Evolutionary conservation across 179 eudicot genomes (phyloP).

Genomic region (Beta lomatogona): DNA sequence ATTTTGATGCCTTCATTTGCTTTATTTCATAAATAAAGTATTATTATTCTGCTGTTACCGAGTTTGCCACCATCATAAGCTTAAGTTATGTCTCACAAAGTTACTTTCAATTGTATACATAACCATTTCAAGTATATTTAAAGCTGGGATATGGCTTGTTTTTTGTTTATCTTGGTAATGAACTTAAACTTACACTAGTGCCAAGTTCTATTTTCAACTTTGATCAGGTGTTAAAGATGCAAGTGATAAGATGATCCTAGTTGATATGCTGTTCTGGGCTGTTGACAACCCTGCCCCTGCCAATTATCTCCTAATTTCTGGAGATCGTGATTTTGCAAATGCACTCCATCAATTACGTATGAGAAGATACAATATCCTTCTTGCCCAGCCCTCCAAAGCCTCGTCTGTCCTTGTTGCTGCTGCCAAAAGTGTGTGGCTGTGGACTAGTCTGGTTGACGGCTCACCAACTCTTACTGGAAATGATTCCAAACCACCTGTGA

Average conservation of each 20-base stretch:
- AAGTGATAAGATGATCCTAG: slow-evolving; percentile 88
- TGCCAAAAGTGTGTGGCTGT: slow-evolving; percentile 87
- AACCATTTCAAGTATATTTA: no score
- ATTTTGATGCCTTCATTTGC: no score
- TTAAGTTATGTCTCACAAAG: no score
- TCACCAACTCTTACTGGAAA: slow-evolving; percentile 60
- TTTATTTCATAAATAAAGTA: no score
- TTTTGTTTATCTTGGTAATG: no score
- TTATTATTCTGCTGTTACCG: no score
- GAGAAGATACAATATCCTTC: slow-evolving; percentile 86
- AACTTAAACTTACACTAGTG: not conserved
- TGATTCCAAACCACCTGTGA: slow-evolving; percentile 36
- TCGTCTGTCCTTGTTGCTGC: slow-evolving; percentile 76
- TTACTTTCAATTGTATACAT: no score
- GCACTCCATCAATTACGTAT: slow-evolving; percentile 88
- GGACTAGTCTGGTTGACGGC: slow-evolving; percentile 72
- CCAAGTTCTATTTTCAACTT: not conserved
- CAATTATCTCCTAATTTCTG: slow-evolving; percentile 79
- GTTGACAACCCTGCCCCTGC: slow-evolving; percentile 90
- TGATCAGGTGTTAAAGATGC: slow-evolving; percentile 86
- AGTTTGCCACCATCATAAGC: no score
- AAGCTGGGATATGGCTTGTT: no score
- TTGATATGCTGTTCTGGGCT: slow-evolving; percentile 95
- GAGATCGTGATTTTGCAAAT: slow-evolving; percentile 88
- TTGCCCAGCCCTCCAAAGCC: slow-evolving; percentile 78